A percentile compares a stretch with the other conserved stretches of the same genome.
phyloP scores from a whole-genome alignment of 306 rosid species.

The Cucurbita maxima region DNA sequence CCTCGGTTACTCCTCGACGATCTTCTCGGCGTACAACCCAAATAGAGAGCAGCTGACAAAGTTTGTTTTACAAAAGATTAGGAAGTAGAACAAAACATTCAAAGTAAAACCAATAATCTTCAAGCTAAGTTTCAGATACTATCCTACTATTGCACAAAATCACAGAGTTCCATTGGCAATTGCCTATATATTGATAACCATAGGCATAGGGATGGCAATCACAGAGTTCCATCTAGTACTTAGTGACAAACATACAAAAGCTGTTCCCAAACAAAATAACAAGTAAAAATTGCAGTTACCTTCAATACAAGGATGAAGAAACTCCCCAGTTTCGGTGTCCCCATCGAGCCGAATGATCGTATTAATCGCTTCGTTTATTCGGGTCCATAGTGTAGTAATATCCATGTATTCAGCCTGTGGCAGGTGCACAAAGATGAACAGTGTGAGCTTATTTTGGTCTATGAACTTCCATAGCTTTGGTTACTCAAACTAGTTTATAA shows the following conservation, averaged over 20 bases:
- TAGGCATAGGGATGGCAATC: not conserved
- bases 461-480: not conserved
- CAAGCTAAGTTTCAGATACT: not conserved
- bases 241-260: not conserved
- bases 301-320: conserved; percentile 79
- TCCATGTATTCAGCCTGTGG: conserved; percentile 59
- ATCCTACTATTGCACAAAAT: not conserved
- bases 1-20: conserved; percentile 51
- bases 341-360: conserved; percentile 52
- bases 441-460: not conserved
- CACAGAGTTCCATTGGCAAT: not conserved
- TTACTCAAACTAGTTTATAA: no score
- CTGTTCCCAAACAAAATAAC: not conserved
- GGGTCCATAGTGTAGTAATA: conserved; percentile 42
- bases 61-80: not conserved
- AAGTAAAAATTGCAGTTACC: conserved; percentile 21
- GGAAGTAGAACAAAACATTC: not conserved
- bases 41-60: conserved; percentile 49
- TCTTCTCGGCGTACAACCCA: conserved; percentile 57
- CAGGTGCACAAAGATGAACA: not conserved
- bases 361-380: conserved; percentile 56
- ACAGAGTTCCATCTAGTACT: not conserved
- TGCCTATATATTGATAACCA: not conserved
- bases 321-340: conserved; percentile 42
- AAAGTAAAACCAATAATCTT: not conserved